These are phyloP conservation scores for Penicillium parvum DNA, from an alignment of 495 filamentous ascomycete genomes.

Conservation along the genomic window DNA sequence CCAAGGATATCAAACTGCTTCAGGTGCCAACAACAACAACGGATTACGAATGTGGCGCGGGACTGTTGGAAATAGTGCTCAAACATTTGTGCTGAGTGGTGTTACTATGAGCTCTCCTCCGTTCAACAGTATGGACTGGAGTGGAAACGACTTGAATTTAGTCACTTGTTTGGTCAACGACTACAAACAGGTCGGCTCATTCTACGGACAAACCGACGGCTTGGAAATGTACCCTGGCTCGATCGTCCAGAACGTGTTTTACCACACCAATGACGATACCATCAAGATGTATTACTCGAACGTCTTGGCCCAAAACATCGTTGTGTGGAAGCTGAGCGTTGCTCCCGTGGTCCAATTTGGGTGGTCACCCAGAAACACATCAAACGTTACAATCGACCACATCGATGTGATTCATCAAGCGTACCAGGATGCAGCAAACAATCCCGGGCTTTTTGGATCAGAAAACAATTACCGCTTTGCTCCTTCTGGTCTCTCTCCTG, in stretches of 20 bases:
- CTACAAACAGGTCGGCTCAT: neutral
- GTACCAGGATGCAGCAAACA: neutral
- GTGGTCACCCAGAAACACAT: neutral
- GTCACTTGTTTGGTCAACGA: neutral
- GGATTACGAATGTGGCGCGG: neutral
- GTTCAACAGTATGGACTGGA: neutral
- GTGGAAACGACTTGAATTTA: neutral
- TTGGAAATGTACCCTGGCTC: neutral
- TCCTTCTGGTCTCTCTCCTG: neutral
- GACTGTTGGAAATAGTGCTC: too few species aligned
- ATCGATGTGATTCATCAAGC: neutral
- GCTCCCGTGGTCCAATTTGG: neutral
- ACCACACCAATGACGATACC: neutral
- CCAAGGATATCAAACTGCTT: conserved; percentile 10
- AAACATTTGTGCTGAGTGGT: neutral
- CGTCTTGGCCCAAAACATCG: neutral
- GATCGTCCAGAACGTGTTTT: neutral
- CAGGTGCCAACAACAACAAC: too few species aligned
- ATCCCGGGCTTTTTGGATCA: neutral
- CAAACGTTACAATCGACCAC: neutral
- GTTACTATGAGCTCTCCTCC: neutral
- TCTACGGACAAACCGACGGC: neutral
- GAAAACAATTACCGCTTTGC: neutral
- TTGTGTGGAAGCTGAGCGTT: neutral
- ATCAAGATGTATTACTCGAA: neutral